Base-by-base conservation (phyloP, 2,329 filamentous ascomycete species). In the Herpotrichia juniperi region DNA sequence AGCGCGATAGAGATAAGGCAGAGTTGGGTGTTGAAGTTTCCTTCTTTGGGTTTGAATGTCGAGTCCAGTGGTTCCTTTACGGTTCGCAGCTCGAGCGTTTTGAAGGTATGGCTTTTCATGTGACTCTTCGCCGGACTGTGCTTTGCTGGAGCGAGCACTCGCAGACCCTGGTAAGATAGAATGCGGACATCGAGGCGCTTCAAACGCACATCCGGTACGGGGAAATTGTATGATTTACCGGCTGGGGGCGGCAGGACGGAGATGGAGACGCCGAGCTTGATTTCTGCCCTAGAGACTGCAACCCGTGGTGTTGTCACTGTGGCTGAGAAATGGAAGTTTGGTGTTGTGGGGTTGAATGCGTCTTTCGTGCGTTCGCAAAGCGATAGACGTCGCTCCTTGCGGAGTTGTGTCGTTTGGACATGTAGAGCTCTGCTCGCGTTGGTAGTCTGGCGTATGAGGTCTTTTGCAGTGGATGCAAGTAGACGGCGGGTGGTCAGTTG, bases 161-260 rank as follows among this genome's bases (percentile, higher is more conserved):
- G 56, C 1, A 61, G 17, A 11, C 58, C 58, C 11, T 48, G 51
- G 30, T 58, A 57, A 1, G 56, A 54, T 1, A 46, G 45, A 11
- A 61, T 22, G 1, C 50, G 47, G 12, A 49, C 46, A 10, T 22
- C 39, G n/a, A 61, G 26, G 28, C 17, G 25, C 2, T n/a, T 34
- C 12, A 59, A 26, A 1, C 14, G 12, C 2, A 62, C 50, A 17
- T 59, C 52, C 16, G 56, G 59, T 8, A 62, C 19, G 10, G 56
- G 48, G 46, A 62, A 62, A 24, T 56, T 59, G 57, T 62, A 62
- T 4, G 49, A 25, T 19, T 53, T 50, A 1, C 53, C 57, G 0
- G 47, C 32, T 19, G 56, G 59, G 1, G 58, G 51, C 10, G 56
- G 40, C 7, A 51, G 46, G 4, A 62, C 32, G 4, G 34, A 14